Evolutionary conservation across 2,329 filamentous ascomycete species (phyloP).

Genomic region (Basipetospora sp.): DNA sequence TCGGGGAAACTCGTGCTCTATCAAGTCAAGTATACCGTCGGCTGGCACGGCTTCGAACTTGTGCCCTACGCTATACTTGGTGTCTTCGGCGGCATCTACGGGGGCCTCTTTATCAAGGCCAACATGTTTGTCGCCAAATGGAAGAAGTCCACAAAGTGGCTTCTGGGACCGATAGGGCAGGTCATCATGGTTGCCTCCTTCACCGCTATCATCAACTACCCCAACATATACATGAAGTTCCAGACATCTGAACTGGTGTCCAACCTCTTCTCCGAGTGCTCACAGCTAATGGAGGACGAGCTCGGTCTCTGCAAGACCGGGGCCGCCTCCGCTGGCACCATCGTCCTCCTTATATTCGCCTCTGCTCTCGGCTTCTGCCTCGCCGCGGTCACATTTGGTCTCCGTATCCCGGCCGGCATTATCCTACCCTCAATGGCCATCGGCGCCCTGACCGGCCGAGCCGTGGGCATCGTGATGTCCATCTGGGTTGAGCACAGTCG

Average conservation of each 20-base stretch:
- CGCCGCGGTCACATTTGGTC: constrained; percentile 75
- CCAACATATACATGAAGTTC: constrained; percentile 89
- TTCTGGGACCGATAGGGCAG: constrained; percentile 62
- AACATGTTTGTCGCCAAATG: constrained; percentile 79
- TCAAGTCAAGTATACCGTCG: constrained; percentile 80
- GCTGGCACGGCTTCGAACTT: constrained; percentile 90
- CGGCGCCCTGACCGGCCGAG: constrained; percentile 76
- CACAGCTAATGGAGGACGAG: constrained; percentile 64
- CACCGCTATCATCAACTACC: constrained; percentile 83
- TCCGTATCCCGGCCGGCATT: constrained; percentile 89
- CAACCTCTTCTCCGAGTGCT: constrained; percentile 82
- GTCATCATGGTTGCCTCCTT: constrained; percentile 66
- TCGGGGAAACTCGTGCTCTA: constrained; percentile 92
- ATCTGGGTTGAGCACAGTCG: constrained; percentile 73
- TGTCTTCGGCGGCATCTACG: constrained; percentile 82
- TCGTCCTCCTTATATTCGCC: constrained; percentile 69
- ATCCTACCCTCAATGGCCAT: constrained; percentile 94
- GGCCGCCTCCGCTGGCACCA: constrained; percentile 65
- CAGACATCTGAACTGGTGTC: constrained; percentile 86
- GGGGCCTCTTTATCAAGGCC: constrained; percentile 82
- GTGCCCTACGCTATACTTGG: constrained; percentile 77
- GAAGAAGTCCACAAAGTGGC: constrained; percentile 52
- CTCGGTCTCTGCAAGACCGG: constrained; percentile 84
- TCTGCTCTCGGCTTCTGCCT: constrained; percentile 73
- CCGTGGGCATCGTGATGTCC: constrained; percentile 76